Conservation (phyloP, 75 land plant species). For the Larix kaempferi region DNA sequence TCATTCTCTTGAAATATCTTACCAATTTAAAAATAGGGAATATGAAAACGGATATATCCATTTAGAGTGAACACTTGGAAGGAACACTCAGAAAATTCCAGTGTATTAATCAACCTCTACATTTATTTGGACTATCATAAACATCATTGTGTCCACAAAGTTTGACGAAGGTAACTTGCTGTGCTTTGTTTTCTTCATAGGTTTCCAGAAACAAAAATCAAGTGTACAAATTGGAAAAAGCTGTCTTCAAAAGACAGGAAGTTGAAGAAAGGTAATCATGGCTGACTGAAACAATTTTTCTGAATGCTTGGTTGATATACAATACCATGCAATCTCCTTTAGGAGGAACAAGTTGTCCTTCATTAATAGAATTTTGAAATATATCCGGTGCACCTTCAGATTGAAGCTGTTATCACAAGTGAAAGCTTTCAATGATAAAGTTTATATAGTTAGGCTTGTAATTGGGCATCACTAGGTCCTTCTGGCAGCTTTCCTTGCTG, state of each 20-base stretch:
- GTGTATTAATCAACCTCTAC: no score
- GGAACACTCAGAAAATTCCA: no score
- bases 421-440: background rate
- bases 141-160: background rate
- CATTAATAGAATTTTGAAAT: background rate
- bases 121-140: background rate
- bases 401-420: background rate
- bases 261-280: slow-evolving; percentile 60
- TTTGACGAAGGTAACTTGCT: background rate
- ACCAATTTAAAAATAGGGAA: background rate
- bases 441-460: background rate
- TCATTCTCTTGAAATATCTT: background rate
- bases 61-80: no score
- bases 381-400: background rate
- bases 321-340: background rate
- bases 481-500: background rate
- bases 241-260: slow-evolving; percentile 30
- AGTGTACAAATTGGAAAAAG: slow-evolving; percentile 35
- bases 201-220: slow-evolving; percentile 38
- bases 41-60: background rate
- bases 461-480: background rate
- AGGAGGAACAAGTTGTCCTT: background rate
- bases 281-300: background rate
- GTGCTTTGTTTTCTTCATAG: slow-evolving; percentile 22
- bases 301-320: background rate